phyloP scores from a whole-genome alignment of 305 asterid species.

The Plantago rigida region DNA sequence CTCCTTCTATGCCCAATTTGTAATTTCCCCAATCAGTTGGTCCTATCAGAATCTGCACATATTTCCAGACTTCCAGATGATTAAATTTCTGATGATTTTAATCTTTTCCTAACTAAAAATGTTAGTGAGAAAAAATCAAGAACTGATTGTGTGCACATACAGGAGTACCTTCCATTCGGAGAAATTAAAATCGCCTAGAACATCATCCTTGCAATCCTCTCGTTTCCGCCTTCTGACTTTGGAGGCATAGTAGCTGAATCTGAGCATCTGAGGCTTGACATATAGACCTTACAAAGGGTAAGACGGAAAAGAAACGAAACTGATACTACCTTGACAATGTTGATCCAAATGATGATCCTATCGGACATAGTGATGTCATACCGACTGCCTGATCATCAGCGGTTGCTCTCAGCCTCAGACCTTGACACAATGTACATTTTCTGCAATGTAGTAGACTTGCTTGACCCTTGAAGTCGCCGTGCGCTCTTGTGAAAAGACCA shows the following conservation, averaged over 20 bases:
- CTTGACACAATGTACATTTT: background rate
- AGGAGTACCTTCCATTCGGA: background rate
- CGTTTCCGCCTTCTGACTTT: background rate
- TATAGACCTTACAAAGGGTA: background rate
- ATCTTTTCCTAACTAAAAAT: no score
- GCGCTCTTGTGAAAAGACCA: background rate
- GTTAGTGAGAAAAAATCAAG: background rate
- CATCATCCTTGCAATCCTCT: background rate
- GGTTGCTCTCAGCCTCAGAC: background rate
- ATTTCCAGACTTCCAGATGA: no score
- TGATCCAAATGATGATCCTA: no score
- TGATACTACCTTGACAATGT: no score
- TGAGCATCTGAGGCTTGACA: no score
- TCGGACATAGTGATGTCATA: no score
- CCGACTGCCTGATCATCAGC: no score
- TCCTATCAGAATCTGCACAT: no score
- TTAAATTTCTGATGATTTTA: no score
- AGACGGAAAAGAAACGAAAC: background rate
- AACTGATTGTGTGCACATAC: background rate
- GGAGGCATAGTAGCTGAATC: no score
- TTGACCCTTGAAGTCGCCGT: background rate
- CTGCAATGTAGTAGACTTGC: background rate
- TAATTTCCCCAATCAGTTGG: no score
- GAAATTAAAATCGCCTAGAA: background rate
- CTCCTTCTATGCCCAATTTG: no score